These are phyloP conservation scores for Gossypium mustelinum DNA, from an alignment of 345 rosid species.

Conservation along the genomic window DNA sequence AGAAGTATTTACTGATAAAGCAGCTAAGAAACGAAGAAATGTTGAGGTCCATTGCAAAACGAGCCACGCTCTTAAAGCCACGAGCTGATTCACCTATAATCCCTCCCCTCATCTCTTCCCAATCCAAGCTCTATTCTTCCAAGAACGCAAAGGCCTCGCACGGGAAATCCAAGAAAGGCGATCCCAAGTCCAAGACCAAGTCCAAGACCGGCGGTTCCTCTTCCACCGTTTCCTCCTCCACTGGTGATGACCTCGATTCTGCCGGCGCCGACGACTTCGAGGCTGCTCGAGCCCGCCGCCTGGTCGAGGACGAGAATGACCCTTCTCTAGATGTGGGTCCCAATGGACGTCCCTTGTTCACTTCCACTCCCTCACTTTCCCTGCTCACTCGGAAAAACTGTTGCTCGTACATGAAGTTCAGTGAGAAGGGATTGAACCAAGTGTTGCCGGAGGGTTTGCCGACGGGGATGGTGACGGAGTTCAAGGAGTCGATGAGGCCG, in stretches of 20 bases:
- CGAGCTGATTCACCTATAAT: background rate
- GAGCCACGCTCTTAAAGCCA: background rate
- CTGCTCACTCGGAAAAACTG: slow-evolving; percentile 55
- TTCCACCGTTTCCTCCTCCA: slow-evolving; percentile 26
- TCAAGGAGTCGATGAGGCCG: slow-evolving; percentile 70
- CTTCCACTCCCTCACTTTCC: slow-evolving; percentile 56
- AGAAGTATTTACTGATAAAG: background rate
- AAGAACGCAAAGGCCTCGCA: slow-evolving; percentile 28
- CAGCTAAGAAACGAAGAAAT: slow-evolving; percentile 1
- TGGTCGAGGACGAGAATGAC: slow-evolving; percentile 60
- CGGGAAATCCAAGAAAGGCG: slow-evolving; percentile 43
- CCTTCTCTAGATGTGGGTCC: slow-evolving; percentile 70
- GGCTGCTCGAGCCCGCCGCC: slow-evolving; percentile 47
- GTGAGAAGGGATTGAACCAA: slow-evolving; percentile 48
- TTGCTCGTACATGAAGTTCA: slow-evolving; percentile 74
- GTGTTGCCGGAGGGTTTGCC: slow-evolving; percentile 79
- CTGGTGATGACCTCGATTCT: slow-evolving; percentile 30
- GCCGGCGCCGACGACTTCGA: slow-evolving; percentile 38
- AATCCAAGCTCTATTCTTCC: slow-evolving; percentile 29
- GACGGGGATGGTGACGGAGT: slow-evolving; percentile 67
- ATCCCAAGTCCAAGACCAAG: slow-evolving; percentile 43
- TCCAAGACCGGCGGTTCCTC: slow-evolving; percentile 26
- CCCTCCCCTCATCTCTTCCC: background rate
- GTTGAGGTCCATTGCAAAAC: slow-evolving; percentile 8
- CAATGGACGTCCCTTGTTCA: slow-evolving; percentile 68